Evolutionary conservation across 148 eudicot species (phyloP), one percentile per base, ranked within the genome.

Genomic region (Silene latifolia): DNA sequence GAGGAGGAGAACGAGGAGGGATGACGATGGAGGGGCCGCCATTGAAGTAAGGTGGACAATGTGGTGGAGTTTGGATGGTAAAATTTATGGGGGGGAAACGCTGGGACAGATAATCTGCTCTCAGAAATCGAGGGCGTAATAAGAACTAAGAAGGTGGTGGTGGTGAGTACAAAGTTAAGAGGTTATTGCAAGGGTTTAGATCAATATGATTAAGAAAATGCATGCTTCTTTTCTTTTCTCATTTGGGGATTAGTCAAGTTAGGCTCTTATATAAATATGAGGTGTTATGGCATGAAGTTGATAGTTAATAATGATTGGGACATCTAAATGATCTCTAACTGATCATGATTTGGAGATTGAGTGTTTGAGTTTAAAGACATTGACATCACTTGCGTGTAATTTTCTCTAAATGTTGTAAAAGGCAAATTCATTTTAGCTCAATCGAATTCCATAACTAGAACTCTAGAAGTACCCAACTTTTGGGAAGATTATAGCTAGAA

Each of bases 1-100:
- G 83, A 79, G 68, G 80, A 78, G 54, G 63, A 64, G 62, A 72
- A 63, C 8, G 65, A 66, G 24, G 21, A 66, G 6, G 24, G 24
- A 48, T 27, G 47, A n/a, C 25, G 13, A 67, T 2, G n/a, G n/a
- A n/a, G n/a, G n/a, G n/a, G n/a, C n/a, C n/a, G 72, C 62, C 83
- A 80, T 80, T 56, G 72, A 25, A 51, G 53, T 47, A 19, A 62
- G 54, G 65, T 56, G 75, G 72, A 63, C 19, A 8, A 69, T 46
- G 74, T 27, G 67, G 29, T 6, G 72, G 8, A 35, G 64, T 5
- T 35, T 72, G 10, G 4, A 35, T 15, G 57, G 7, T 20, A 32
- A 46, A n/a, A n/a, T n/a, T n/a, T n/a, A 24, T 8, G 23, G 17
- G 6, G 47, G 1, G 69, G 4, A 39, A 13, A 24, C n/a, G n/a